A percentile compares a stretch with the other conserved stretches of the same genome.
Evolutionary conservation across 163 green algal species (phyloP).

Genomic region (Scenedesmus sp.): DNA sequence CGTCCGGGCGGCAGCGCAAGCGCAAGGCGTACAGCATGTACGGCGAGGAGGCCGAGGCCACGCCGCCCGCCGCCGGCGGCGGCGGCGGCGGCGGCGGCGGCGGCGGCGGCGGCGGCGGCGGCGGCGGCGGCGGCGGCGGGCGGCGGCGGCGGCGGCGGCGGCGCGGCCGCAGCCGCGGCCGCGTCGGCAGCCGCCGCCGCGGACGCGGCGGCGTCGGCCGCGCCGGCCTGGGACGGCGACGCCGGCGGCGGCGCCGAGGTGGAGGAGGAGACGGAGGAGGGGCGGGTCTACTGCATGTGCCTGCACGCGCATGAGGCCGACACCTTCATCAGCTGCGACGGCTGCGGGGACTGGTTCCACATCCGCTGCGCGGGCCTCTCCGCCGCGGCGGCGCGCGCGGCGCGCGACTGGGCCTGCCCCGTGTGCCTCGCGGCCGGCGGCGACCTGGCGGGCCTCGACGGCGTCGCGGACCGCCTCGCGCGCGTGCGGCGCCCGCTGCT

Average conservation of each 20-base stretch:
- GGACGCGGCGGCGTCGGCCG: neutral
- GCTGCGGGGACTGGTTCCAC: conserved; percentile 48
- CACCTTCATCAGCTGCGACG: conserved; percentile 37
- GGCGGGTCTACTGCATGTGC: conserved; percentile 42
- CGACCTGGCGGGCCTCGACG: neutral
- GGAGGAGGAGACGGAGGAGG: conserved; percentile 1
- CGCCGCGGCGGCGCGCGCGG: neutral
- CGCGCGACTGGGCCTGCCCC: conserved; percentile 45
- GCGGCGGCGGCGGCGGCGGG: neutral
- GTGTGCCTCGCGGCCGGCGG: conserved; percentile 37
- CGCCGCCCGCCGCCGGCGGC: neutral
- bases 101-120: neutral
- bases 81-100: neutral
- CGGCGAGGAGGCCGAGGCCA: neutral
- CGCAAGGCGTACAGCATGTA: conserved; percentile 34
- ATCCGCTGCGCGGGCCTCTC: conserved; percentile 20
- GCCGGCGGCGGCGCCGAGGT: neutral
- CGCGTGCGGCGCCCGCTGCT: conserved; percentile 10
- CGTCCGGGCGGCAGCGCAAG: conserved; percentile 29
- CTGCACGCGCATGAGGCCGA: conserved; percentile 38
- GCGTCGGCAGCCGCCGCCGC: neutral
- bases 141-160: neutral
- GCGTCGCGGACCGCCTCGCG: conserved; percentile 11
- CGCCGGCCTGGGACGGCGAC: neutral
- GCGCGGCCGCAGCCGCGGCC: neutral